Base-by-base conservation (phyloP, 352 stramenopile genomes). In the Phytopythium cucurbitacearum region DNA sequence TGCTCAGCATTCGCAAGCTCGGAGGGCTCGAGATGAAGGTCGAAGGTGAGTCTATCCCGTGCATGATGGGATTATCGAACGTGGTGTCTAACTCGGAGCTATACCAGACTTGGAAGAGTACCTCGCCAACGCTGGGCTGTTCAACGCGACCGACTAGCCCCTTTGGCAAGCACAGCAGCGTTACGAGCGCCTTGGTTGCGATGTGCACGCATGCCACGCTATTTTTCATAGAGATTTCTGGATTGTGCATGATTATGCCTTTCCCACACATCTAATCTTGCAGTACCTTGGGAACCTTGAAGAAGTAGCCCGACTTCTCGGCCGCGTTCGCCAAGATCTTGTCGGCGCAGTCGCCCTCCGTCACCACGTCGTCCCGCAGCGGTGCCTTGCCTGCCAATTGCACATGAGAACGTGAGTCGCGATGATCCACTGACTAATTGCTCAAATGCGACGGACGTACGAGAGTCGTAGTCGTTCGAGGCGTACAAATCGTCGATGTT, bases 1-100 rank as follows among this genome's bases (percentile, higher is more conserved):
- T 97, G 41, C 66, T 97, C 40, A 76, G 84, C 40, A 89, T 96
- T 48, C 85, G 78, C 55, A 92, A 95, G 65, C 76, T 97, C 37
- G 88, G 87, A 12, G 91, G 89, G 34, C 65, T 91, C 35, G 68
- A 92, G 59, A 96, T 94, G 73, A 91, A 91, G 57, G 69, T 90
- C 21, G 74, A 92, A 80, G 80, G 76, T 91, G 65, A 36, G 55
- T 28, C 34, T 12, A 13, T 13, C 12, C 38, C 38, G 12, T 41
- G 8, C 8, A 35, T 7, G 40, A 38, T 51, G n/a, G 16, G 13
- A 10, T 56, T 65, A 13, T 48, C 16, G 15, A 33, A 9, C 5
- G 11, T 48, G 5, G 32, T 43, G 15, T 5, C 12, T 51, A 11
- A 36, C 16, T 49, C 28, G 37, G 33, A 62, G 32, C 21, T 69